Conservation (phyloP, 345 rosid genomes). For the Cardiospermum halicacabum region DNA sequence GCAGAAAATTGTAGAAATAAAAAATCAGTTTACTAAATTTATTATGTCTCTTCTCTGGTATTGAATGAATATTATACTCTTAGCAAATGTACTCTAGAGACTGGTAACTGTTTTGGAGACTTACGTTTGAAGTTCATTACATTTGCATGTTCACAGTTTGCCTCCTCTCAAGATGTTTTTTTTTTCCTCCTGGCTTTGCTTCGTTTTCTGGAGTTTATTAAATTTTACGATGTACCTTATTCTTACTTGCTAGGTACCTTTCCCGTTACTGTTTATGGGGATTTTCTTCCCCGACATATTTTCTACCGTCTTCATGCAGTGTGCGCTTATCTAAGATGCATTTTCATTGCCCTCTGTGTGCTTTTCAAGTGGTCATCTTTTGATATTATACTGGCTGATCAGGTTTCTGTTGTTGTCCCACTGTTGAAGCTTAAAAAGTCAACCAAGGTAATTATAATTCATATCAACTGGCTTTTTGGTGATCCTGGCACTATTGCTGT, state of each 20-base stretch:
- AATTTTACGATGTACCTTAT: neutral
- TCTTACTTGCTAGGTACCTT: conserved; percentile 46
- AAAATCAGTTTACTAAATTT: neutral
- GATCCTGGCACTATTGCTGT: neutral
- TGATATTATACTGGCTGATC: conserved; percentile 74
- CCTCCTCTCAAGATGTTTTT: neutral
- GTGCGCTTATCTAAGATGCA: conserved; percentile 80
- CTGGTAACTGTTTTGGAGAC: neutral
- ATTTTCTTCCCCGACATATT: conserved; percentile 75
- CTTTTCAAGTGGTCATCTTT: conserved; percentile 70
- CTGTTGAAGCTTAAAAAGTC: conserved; percentile 62
- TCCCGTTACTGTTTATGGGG: conserved; percentile 72
- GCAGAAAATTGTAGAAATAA: neutral
- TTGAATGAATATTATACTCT: neutral
- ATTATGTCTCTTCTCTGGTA: neutral
- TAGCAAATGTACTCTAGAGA: neutral
- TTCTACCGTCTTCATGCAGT: conserved; percentile 82
- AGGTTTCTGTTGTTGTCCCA: conserved; percentile 83
- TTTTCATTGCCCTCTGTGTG: conserved; percentile 73
- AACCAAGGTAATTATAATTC: conserved; percentile 49
- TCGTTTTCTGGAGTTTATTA: neutral
- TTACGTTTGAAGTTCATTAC: neutral
- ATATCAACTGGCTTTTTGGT: neutral
- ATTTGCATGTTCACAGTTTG: neutral
- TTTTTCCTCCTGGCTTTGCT: neutral